A percentile compares a stretch with the other conserved stretches of the same genome.
These are phyloP conservation scores for Ampelocalamus luodianensis DNA, from an alignment of 176 grass and related monocot species.

Conservation along the genomic window DNA sequence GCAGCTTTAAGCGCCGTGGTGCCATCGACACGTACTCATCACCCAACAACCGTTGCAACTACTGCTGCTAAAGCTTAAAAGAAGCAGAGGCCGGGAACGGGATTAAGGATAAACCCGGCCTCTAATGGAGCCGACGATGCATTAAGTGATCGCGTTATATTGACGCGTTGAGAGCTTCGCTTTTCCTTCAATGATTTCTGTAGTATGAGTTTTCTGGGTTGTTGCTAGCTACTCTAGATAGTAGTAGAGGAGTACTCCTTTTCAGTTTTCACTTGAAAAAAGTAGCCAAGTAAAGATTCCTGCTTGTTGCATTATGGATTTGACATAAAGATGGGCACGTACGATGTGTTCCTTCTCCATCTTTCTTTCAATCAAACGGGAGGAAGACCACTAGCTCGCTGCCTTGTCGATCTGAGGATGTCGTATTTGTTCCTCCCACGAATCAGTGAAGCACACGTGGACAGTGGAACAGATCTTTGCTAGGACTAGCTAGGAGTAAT, in stretches of 20 bases:
- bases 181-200: conserved; percentile 30
- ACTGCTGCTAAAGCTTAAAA: conserved; percentile 12
- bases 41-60: conserved; percentile 47
- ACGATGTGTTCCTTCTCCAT: conserved; percentile 33
- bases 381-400: conserved; percentile 31
- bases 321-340: conserved; percentile 52
- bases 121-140: conserved; percentile 29
- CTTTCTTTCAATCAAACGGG: conserved; percentile 14
- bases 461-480: not conserved
- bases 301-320: conserved; percentile 33
- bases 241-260: not conserved
- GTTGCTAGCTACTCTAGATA: not conserved
- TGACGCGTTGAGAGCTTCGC: conserved; percentile 32
- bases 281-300: conserved; percentile 15
- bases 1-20: conserved; percentile 47
- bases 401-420: conserved; percentile 36
- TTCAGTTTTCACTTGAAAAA: not conserved
- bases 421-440: conserved; percentile 31
- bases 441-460: conserved; percentile 39
- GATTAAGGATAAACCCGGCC: conserved; percentile 26
- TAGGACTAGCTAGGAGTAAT: not conserved
- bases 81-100: not conserved
- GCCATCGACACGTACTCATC: conserved; percentile 42
- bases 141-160: not conserved
- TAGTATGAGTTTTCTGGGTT: not conserved